Percentiles rank a stretch among this genome's conserved stretches.
Conservation (phyloP, 805 yeast species). For the Yamadazyma tumulicola region DNA sequence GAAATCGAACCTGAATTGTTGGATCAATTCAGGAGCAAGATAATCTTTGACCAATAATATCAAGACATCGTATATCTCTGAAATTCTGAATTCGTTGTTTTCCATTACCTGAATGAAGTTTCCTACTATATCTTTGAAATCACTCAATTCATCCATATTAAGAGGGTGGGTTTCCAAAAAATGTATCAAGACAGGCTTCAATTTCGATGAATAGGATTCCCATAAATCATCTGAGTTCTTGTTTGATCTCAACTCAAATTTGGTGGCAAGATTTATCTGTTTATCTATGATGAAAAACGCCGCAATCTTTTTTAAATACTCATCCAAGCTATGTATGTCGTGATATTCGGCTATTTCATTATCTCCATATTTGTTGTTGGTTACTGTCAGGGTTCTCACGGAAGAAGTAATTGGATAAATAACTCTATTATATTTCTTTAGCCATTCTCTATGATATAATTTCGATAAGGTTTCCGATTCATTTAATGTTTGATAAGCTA, state of each 20-base stretch:
- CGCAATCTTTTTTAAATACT: slow-evolving; percentile 56
- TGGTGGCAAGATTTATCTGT: slow-evolving; percentile 59
- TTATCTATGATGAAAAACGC: slow-evolving; percentile 81
- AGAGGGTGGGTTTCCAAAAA: slow-evolving; percentile 41
- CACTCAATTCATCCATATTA: slow-evolving; percentile 43
- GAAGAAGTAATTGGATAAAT: slow-evolving; percentile 61
- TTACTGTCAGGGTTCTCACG: slow-evolving; percentile 13
- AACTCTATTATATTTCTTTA: slow-evolving; percentile 64
- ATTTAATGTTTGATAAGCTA: slow-evolving; percentile 75
- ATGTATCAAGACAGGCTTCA: slow-evolving; percentile 54
- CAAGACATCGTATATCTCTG: slow-evolving; percentile 59
- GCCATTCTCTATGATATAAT: slow-evolving; percentile 68
- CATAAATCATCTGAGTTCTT: slow-evolving; percentile 69
- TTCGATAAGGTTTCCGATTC: slow-evolving; percentile 57
- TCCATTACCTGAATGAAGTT: slow-evolving; percentile 74
- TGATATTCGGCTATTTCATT: slow-evolving; percentile 22
- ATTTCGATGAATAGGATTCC: slow-evolving; percentile 60
- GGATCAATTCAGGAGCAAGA: slow-evolving; percentile 54
- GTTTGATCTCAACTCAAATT: slow-evolving; percentile 58
- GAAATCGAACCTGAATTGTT: slow-evolving; percentile 60
- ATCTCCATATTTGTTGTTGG: slow-evolving; percentile 10
- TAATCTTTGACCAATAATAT: slow-evolving; percentile 53
- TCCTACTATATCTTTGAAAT: slow-evolving; percentile 63
- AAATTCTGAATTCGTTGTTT: slow-evolving; percentile 58
- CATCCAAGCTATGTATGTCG: slow-evolving; percentile 40